Percentiles rank a stretch among this genome's conserved stretches.
These are phyloP conservation scores for Pseudozyma thailandica DNA, from an alignment of 1,284 basidiomycete genomes.

Conservation along the genomic window DNA sequence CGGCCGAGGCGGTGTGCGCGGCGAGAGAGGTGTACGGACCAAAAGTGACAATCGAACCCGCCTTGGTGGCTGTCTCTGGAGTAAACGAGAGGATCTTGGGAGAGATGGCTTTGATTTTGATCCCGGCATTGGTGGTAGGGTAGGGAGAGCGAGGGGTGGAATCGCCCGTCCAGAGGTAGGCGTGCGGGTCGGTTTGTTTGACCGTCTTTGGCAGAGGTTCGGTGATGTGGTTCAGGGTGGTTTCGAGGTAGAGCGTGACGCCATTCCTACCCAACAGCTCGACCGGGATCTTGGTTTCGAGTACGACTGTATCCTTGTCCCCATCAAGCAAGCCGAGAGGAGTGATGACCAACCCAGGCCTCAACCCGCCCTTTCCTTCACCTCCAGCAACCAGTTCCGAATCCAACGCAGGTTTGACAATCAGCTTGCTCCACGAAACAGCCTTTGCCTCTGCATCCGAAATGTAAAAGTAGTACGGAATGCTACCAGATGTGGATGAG, in stretches of 20 bases:
- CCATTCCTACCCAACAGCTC: constrained; percentile 7
- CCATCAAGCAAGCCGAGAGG: constrained; percentile 14
- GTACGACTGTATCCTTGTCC: constrained; percentile 15
- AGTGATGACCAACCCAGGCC: constrained; percentile 17
- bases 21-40: constrained; percentile 82
- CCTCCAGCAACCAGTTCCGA: constrained; percentile 13
- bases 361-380: constrained; percentile 15
- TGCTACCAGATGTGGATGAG: constrained; percentile 32
- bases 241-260: constrained; percentile 37
- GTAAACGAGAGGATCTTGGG: constrained; percentile 41
- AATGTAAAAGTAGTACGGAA: constrained; percentile 48
- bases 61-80: constrained; percentile 74
- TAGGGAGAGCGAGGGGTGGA: constrained; percentile 85
- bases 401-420: constrained; percentile 28
- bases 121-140: constrained; percentile 79
- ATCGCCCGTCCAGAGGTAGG: constrained; percentile 80
- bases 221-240: constrained; percentile 81
- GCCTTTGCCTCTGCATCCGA: constrained; percentile 24
- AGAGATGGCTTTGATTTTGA: constrained; percentile 74
- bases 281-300: constrained; percentile 19
- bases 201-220: constrained; percentile 80
- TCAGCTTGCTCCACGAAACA: constrained; percentile 39
- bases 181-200: constrained; percentile 81
- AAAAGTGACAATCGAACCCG: constrained; percentile 83
- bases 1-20: constrained; percentile 71